Conservation (phyloP, 345 rosid species). For the Bruguiera gymnorhiza region DNA sequence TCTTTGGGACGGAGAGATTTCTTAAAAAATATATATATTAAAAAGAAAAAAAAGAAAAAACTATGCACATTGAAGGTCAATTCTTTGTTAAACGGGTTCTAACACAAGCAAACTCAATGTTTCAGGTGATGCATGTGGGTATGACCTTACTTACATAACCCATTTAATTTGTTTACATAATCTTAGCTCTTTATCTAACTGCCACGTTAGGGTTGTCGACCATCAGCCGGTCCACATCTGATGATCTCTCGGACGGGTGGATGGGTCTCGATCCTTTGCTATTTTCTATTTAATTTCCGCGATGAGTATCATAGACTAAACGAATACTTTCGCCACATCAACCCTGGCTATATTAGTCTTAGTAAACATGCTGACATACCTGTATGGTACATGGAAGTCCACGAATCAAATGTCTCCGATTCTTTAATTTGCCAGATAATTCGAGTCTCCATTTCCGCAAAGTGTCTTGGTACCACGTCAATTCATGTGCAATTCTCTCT, state of each 20-base stretch:
- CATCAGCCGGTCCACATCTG: not conserved
- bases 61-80: conserved; percentile 20
- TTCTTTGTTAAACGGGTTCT: not conserved
- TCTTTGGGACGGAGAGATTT: conserved; percentile 33
- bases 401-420: not conserved
- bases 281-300: not conserved
- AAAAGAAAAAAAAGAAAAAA: not conserved
- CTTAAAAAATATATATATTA: not conserved
- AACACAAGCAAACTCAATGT: not conserved
- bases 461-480: not conserved
- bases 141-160: too few relatives aligned
- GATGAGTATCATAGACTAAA: not conserved
- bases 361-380: too few relatives aligned
- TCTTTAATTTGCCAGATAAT: conserved; percentile 10
- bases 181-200: not conserved
- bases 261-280: not conserved
- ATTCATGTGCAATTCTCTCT: conserved; percentile 17
- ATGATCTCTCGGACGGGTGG: not conserved
- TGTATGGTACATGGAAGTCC: too few relatives aligned
- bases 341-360: too few relatives aligned
- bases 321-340: not conserved
- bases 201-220: not conserved
- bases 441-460: not conserved
- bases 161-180: not conserved
- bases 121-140: conserved; percentile 14